Evolutionary conservation across 768 basidiomycete species (phyloP).

Genomic region (Mycena capillaripes): DNA sequence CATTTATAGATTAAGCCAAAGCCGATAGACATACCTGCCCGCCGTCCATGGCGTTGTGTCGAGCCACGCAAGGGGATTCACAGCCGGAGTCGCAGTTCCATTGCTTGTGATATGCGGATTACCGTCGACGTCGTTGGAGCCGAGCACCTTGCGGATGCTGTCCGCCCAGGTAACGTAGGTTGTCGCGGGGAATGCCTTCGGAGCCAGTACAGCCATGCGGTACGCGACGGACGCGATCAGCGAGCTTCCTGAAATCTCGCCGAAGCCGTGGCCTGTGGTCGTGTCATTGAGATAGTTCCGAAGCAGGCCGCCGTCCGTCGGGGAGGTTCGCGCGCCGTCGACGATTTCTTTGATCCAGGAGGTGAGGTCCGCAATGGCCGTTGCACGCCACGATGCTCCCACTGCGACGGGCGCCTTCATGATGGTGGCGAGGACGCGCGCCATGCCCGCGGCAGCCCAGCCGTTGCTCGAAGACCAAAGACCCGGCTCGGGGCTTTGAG

Average conservation of each 20-base stretch:
- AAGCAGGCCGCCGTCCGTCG: conserved; percentile 53
- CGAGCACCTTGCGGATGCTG: conserved; percentile 39
- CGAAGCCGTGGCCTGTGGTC: conserved; percentile 52
- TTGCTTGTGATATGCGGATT: conserved; percentile 43
- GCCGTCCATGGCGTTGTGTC: conserved; percentile 50
- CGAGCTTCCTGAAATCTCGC: conserved; percentile 60
- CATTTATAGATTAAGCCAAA: not conserved
- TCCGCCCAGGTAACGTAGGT: conserved; percentile 45
- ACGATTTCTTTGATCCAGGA: conserved; percentile 60
- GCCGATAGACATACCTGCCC: conserved; percentile 42
- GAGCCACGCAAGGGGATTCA: conserved; percentile 56
- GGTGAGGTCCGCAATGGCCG: conserved; percentile 49
- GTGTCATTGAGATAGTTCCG: conserved; percentile 57
- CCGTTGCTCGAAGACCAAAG: conserved; percentile 41
- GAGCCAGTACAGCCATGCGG: conserved; percentile 45
- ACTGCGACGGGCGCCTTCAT: conserved; percentile 53
- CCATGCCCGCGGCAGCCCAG: conserved; percentile 40
- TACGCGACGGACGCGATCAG: conserved; percentile 56
- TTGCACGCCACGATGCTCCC: conserved; percentile 36
- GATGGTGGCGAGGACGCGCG: conserved; percentile 55
- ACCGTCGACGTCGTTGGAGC: not conserved
- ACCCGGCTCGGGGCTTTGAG: conserved; percentile 34
- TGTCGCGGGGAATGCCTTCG: conserved; percentile 31
- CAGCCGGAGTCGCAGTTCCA: conserved; percentile 52
- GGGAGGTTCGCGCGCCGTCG: conserved; percentile 54